Evolutionary conservation across 2,329 filamentous ascomycete species (phyloP), one percentile per base, ranked within the genome.

Genomic region (Apiospora koreana): DNA sequence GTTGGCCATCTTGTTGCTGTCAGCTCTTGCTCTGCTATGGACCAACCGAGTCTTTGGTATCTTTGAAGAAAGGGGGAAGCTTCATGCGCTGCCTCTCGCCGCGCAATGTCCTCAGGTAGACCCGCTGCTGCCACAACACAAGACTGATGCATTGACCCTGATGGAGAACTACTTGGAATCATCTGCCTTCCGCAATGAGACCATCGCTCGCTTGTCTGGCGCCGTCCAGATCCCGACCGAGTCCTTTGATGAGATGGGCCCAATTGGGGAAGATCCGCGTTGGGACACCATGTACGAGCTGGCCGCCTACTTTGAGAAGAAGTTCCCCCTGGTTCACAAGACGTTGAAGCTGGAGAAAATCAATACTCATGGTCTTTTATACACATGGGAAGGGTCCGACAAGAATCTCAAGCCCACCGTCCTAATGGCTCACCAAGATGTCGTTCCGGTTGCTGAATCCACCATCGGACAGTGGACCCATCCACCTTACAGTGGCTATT

Each of bases 381-480:
- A 86, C 75, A 89, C 87, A 2, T 88, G 88, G 85, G 72, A 84
- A 48, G 89, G 89, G 4, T 82, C 80, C 8, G 81, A 89, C 45
- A 71, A 77, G 2, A 77, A 75, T 1, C 78, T 89, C 46, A 88
- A 87, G 77, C 88, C 89, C 0, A 84, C 86, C 3, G 79, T 91
- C 28, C 80, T 92, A 46, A 87, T 90, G 82, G 89, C 88, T 1
- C 89, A 91, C 77, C 88, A 91, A 76, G 90, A 92, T 76, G 88
- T 90, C 10, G 89, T 92, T 2, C 89, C 89, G 1, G 88, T 89
- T 0, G 82, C 83, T 2, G 81, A 84, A 7, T 81, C 86, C 5
- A 87, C 85, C 0, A 73, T 84, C 12, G 73, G 74, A 3, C 81
- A 86, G 50, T 92, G 89, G 89, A 88, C 84, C 0, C 79, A 91